These are phyloP conservation scores for Stephania japonica DNA, from an alignment of 164 flowering plant genomes.

Conservation along the genomic window DNA sequence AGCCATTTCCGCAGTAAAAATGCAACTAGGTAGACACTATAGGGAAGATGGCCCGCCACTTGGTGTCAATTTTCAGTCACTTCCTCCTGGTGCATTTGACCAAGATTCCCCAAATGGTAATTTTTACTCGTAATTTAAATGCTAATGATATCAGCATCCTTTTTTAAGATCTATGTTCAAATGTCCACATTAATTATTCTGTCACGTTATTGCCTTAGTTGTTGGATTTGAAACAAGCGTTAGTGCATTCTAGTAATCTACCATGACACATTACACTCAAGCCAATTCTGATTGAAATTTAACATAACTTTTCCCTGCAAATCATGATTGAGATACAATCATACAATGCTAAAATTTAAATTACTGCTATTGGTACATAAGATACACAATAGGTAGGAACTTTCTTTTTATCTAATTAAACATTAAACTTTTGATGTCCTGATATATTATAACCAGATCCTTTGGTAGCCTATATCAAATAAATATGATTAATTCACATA, in stretches of 20 bases:
- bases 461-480: too few relatives aligned
- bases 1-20: constrained; percentile 78
- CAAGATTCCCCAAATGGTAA: constrained; percentile 36
- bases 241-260: background rate
- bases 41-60: constrained; percentile 81
- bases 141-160: background rate
- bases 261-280: background rate
- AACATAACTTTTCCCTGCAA: background rate
- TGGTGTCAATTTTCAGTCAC: constrained; percentile 68
- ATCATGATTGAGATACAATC: background rate
- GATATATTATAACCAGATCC: too few relatives aligned
- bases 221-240: background rate
- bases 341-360: too few relatives aligned
- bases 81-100: constrained; percentile 89
- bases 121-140: background rate
- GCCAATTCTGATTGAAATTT: background rate
- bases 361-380: too few relatives aligned
- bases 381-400: too few relatives aligned
- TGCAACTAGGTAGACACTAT: constrained; percentile 70
- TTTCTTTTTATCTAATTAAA: too few relatives aligned
- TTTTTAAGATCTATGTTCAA: background rate
- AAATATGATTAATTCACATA: too few relatives aligned
- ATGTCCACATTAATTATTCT: background rate
- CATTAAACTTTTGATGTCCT: too few relatives aligned
- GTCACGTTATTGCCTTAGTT: background rate